phyloP scores from a whole-genome alignment of 345 rosid species.

The Trapa bicornis region DNA sequence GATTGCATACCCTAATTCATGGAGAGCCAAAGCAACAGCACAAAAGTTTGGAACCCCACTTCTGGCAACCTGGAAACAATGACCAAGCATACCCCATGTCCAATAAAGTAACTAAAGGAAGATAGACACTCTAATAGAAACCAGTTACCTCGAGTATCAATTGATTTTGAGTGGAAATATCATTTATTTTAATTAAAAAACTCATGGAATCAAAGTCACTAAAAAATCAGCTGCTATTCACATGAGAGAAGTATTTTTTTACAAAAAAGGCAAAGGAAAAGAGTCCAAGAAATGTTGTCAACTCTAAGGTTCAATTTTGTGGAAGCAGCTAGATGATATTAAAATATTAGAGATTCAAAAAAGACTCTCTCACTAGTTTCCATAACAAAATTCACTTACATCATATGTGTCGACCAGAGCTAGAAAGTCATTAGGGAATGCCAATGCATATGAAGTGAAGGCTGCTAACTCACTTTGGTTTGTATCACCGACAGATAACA shows the following conservation, averaged over 20 bases:
- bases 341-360: neutral
- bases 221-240: neutral
- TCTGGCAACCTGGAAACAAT: constrained; percentile 47
- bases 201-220: neutral
- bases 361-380: neutral
- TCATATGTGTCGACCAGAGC: constrained; percentile 96
- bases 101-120: neutral
- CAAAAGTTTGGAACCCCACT: constrained; percentile 92
- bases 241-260: neutral
- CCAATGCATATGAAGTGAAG: constrained; percentile 81
- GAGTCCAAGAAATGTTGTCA: neutral
- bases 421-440: constrained; percentile 71
- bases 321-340: neutral
- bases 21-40: constrained; percentile 85
- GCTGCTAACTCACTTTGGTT: constrained; percentile 94
- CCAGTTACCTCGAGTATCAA: neutral
- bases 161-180: neutral
- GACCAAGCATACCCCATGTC: neutral
- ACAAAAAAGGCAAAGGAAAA: neutral
- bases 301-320: too few relatives aligned
- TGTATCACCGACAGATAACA: constrained; percentile 61
- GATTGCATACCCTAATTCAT: constrained; percentile 60
- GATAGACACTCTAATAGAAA: neutral
- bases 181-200: neutral
- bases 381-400: constrained; percentile 29